A percentile compares a stretch with the other conserved stretches of the same genome.
These are phyloP conservation scores for Mycena metata DNA, from an alignment of 768 basidiomycete species.

Conservation along the genomic window DNA sequence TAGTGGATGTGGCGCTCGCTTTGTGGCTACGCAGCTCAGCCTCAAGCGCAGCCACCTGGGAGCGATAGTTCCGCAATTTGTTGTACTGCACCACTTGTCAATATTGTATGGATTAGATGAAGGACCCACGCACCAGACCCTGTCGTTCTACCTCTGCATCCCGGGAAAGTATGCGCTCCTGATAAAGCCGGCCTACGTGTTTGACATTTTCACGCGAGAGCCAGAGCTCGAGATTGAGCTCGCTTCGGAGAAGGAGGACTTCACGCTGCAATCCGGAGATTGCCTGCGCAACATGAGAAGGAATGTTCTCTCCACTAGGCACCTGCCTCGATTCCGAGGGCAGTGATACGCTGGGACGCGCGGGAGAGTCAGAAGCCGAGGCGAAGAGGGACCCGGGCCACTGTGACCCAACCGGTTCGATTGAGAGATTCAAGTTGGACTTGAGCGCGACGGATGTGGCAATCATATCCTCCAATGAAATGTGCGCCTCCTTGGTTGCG, in stretches of 20 bases:
- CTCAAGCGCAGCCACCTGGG: constrained; percentile 75
- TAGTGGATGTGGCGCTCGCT: constrained; percentile 77
- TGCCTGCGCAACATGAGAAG: constrained; percentile 69
- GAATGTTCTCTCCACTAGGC: constrained; percentile 43
- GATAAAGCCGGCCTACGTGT: constrained; percentile 85
- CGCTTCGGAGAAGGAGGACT: constrained; percentile 78
- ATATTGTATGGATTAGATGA: constrained; percentile 4
- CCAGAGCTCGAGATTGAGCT: constrained; percentile 91
- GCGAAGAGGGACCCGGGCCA: constrained; percentile 67
- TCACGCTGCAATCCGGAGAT: constrained; percentile 83
- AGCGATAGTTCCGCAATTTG: constrained; percentile 82
- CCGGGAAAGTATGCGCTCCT: constrained; percentile 78
- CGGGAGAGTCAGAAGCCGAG: constrained; percentile 45
- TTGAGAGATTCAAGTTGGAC: constrained; percentile 75
- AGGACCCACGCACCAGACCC: constrained; percentile 69
- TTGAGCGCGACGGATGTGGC: constrained; percentile 79
- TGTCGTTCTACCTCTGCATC: constrained; percentile 88
- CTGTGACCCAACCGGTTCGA: constrained; percentile 63
- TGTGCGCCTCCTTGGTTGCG: constrained; percentile 53
- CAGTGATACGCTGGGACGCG: constrained; percentile 29
- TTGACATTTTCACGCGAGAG: constrained; percentile 83
- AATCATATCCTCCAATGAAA: constrained; percentile 85
- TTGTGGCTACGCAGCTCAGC: constrained; percentile 80
- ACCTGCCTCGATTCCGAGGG: constrained; percentile 20
- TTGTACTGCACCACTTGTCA: constrained; percentile 68